Conservation (phyloP, 2,329 filamentous ascomycete genomes). For the Magnaporthiopsis incrustans region DNA sequence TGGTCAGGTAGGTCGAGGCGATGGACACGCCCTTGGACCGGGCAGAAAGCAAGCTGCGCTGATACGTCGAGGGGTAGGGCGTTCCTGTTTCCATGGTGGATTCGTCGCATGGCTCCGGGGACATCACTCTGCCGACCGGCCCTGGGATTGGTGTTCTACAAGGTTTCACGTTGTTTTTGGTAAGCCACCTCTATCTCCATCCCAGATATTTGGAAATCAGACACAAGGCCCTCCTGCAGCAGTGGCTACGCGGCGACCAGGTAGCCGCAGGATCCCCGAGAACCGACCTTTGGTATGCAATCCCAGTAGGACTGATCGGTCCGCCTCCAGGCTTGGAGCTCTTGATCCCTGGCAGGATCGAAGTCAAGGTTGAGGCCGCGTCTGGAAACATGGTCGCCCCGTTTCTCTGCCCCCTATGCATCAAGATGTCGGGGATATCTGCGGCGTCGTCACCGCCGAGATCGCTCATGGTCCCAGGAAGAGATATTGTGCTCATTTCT, state of each 20-base stretch:
- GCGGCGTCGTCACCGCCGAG: slow-evolving; percentile 6
- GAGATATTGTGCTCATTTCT: slow-evolving; percentile 7
- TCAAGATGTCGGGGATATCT: slow-evolving; percentile 8
- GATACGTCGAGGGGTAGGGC: slow-evolving; percentile 5
- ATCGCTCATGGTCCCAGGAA: slow-evolving; percentile 9
- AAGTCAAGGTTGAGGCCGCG: background rate
- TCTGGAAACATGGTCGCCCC: background rate
- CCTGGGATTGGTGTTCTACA: background rate
- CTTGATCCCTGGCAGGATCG: slow-evolving; percentile 6
- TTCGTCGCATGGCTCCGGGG: slow-evolving; percentile 2
- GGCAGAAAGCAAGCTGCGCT: slow-evolving; percentile 4
- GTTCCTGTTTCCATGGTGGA: slow-evolving; percentile 2
- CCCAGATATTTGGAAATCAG: background rate
- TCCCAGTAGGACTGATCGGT: slow-evolving; percentile 4
- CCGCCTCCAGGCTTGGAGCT: background rate
- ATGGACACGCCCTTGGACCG: slow-evolving; percentile 10
- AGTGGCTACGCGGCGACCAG: background rate
- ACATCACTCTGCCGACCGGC: background rate
- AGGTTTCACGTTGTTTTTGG: background rate
- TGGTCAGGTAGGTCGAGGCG: slow-evolving; percentile 12
- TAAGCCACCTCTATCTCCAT: background rate
- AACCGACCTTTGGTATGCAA: background rate
- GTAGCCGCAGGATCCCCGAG: background rate
- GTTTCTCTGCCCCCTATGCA: background rate
- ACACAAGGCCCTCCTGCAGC: background rate